These are phyloP conservation scores for Fraxinus ornus DNA, from an alignment of 305 asterid species.

Conservation along the genomic window DNA sequence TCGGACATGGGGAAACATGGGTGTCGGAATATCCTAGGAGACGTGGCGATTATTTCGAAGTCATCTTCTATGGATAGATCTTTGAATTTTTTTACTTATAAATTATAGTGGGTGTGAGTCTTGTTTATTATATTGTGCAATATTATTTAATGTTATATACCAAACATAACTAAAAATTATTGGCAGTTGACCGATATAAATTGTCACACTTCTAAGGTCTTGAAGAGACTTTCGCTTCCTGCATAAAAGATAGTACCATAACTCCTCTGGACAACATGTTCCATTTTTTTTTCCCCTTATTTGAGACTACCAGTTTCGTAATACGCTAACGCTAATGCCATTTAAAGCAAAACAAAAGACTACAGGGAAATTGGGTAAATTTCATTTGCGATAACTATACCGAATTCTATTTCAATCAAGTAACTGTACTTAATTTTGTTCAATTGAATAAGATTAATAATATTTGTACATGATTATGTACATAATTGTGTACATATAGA, in stretches of 20 bases:
- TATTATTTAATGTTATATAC: background rate
- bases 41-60: background rate
- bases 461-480: background rate
- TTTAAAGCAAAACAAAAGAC: background rate
- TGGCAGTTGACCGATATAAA: too few species aligned
- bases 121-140: background rate
- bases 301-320: background rate
- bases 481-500: background rate
- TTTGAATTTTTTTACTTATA: background rate
- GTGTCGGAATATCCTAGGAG: background rate
- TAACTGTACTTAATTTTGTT: background rate
- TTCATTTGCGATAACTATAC: background rate
- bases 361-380: background rate
- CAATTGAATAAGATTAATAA: background rate
- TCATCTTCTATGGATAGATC: background rate
- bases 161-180: background rate
- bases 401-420: background rate
- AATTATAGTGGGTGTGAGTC: background rate
- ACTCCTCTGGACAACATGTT: background rate
- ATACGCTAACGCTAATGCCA: background rate
- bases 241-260: background rate
- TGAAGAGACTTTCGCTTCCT: background rate
- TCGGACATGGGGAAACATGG: background rate
- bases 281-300: background rate
- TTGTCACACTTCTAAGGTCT: background rate